These are phyloP conservation scores for Claviceps sp. DNA, from an alignment of 2,329 filamentous ascomycete genomes.

Conservation along the genomic window DNA sequence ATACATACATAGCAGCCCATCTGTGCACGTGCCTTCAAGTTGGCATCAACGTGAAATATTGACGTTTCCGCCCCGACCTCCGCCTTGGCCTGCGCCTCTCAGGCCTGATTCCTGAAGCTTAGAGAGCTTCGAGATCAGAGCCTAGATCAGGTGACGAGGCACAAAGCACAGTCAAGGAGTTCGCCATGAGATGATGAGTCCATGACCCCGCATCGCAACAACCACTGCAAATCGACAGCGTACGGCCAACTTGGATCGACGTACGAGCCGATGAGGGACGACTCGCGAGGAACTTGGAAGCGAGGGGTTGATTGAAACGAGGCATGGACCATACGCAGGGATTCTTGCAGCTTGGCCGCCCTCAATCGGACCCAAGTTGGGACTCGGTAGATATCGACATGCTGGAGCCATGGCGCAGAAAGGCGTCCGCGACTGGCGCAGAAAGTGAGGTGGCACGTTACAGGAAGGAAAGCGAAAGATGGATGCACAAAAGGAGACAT, in stretches of 20 bases:
- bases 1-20: no score
- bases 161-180: no score
- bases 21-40: no score
- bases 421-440: background rate
- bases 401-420: conserved; percentile 1
- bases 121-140: background rate
- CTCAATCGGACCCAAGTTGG: background rate
- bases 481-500: background rate
- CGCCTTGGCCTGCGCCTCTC: no score
- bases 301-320: background rate
- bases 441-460: background rate
- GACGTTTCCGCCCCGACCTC: background rate
- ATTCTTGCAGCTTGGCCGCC: background rate
- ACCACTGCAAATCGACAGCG: background rate
- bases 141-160: no score
- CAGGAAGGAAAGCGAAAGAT: background rate
- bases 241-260: background rate
- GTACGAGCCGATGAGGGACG: background rate
- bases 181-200: no score
- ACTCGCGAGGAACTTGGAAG: background rate
- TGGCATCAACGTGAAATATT: background rate
- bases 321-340: background rate
- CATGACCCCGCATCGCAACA: no score
- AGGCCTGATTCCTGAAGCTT: background rate
- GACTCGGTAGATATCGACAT: background rate